phyloP scores from a whole-genome alignment of 2,329 filamentous ascomycete species.

The Monosporascus sp. region DNA sequence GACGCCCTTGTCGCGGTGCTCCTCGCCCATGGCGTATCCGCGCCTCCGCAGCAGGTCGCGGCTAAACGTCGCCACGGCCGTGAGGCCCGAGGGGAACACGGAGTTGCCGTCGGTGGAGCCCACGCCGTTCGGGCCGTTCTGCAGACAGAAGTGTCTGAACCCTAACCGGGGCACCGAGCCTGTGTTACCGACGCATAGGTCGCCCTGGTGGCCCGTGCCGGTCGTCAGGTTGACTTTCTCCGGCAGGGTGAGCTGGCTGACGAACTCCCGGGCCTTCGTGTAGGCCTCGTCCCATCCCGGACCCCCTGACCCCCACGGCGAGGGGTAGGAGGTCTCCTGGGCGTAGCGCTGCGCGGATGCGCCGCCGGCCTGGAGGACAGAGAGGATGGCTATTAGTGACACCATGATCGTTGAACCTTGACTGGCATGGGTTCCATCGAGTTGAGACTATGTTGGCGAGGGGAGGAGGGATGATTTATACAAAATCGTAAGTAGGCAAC shows the following conservation, averaged over 20 bases:
- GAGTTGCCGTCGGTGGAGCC: constrained; percentile 61
- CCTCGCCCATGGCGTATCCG: constrained; percentile 64
- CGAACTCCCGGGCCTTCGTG: constrained; percentile 58
- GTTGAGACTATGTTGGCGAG: too few relatives aligned
- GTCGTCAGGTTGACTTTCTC: constrained; percentile 77
- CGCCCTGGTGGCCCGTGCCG: constrained; percentile 52
- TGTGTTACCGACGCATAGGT: constrained; percentile 32
- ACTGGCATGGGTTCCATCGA: too few relatives aligned
- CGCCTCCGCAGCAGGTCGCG: constrained; percentile 59
- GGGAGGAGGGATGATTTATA: too few relatives aligned
- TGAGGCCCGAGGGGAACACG: constrained; percentile 67
- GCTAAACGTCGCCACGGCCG: constrained; percentile 69
- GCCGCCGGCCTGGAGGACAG: constrained; percentile 2
- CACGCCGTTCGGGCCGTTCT: constrained; percentile 68
- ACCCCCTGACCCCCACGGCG: constrained; percentile 19
- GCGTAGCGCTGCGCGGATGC: constrained; percentile 7
- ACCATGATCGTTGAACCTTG: too few relatives aligned
- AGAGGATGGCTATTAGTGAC: not conserved
- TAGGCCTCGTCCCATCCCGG: constrained; percentile 57
- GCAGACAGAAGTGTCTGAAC: constrained; percentile 58
- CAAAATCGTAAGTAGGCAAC: too few relatives aligned
- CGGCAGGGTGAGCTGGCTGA: constrained; percentile 60
- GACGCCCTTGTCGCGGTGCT: constrained; percentile 68
- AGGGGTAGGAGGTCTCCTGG: constrained; percentile 17
- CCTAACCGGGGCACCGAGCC: constrained; percentile 48